A percentile compares a stretch with the other conserved stretches of the same genome.
phyloP scores from a whole-genome alignment of 2,329 filamentous ascomycete species.

The Geosmithia flava region DNA sequence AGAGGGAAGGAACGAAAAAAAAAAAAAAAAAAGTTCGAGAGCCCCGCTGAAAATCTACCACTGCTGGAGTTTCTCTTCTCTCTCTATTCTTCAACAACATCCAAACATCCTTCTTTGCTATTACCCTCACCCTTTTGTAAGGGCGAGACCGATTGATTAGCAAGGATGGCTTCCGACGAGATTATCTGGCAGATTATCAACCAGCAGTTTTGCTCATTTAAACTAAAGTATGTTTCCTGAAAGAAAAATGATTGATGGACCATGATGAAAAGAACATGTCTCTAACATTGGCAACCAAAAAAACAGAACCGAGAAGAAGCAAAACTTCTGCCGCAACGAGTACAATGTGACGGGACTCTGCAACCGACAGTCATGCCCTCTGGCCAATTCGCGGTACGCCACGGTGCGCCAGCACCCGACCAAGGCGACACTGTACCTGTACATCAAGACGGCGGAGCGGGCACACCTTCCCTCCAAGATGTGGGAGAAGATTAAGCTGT shows the following conservation, averaged over 20 bases:
- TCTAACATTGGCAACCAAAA: neutral
- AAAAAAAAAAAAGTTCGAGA: slow-evolving; percentile 1
- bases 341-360: slow-evolving; percentile 78
- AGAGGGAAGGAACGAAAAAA: slow-evolving; percentile 6
- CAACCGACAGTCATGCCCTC: slow-evolving; percentile 77
- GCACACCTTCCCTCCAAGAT: slow-evolving; percentile 78
- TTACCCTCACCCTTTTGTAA: neutral
- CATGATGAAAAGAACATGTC: neutral
- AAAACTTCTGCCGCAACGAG: slow-evolving; percentile 94
- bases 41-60: slow-evolving; percentile 9
- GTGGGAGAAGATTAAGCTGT: slow-evolving; percentile 89
- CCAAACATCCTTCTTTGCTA: neutral
- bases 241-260: neutral
- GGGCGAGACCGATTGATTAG: neutral
- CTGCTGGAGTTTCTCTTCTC: slow-evolving; percentile 7
- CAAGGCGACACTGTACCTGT: slow-evolving; percentile 79
- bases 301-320: slow-evolving; percentile 62
- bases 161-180: slow-evolving; percentile 77
- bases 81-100: slow-evolving; percentile 1
- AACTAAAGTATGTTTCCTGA: slow-evolving; percentile 57
- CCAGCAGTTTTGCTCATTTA: slow-evolving; percentile 90
- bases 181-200: slow-evolving; percentile 97
- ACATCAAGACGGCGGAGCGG: slow-evolving; percentile 92
- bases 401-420: slow-evolving; percentile 76
- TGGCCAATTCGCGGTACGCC: slow-evolving; percentile 86